Conservation (phyloP, 2,329 filamentous ascomycete species). For the Alternaria postmessia region DNA sequence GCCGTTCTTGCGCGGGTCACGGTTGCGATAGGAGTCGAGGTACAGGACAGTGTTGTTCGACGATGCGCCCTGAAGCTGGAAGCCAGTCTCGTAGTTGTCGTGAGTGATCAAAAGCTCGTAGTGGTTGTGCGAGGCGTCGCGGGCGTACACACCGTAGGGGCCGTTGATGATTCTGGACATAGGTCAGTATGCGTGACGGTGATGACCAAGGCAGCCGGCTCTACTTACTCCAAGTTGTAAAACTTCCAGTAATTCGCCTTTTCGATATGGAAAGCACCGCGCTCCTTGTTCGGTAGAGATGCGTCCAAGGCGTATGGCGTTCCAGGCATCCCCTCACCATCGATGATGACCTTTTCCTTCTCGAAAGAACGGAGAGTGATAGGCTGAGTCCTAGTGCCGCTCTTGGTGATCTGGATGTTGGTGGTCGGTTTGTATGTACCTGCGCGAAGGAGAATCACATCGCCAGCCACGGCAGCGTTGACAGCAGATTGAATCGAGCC, state of each 20-base stretch:
- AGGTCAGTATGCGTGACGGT: neutral
- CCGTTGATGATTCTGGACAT: slow-evolving; percentile 42
- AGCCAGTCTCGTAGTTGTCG: slow-evolving; percentile 53
- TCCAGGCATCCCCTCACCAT: slow-evolving; percentile 19
- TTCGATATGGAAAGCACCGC: slow-evolving; percentile 60
- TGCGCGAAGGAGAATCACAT: slow-evolving; percentile 56
- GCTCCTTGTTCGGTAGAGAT: slow-evolving; percentile 47
- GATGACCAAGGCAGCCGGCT: neutral
- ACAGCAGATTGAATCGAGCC: slow-evolving; percentile 59
- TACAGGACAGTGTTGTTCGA: slow-evolving; percentile 35
- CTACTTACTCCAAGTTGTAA: slow-evolving; percentile 46
- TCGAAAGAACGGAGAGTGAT: slow-evolving; percentile 20
- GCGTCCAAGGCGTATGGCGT: slow-evolving; percentile 19
- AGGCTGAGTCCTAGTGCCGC: slow-evolving; percentile 40
- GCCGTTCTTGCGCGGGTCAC: slow-evolving; percentile 60
- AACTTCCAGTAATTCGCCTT: slow-evolving; percentile 58
- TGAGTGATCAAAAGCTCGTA: slow-evolving; percentile 49
- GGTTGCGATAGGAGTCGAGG: slow-evolving; percentile 35
- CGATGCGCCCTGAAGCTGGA: slow-evolving; percentile 47
- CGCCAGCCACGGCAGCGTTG: slow-evolving; percentile 57
- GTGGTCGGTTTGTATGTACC: slow-evolving; percentile 57
- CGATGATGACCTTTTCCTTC: slow-evolving; percentile 24
- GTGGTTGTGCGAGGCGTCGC: slow-evolving; percentile 48
- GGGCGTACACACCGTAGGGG: slow-evolving; percentile 50
- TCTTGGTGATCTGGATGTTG: slow-evolving; percentile 57